A percentile compares a stretch with the other conserved stretches of the same genome.
Conservation (phyloP, 805 yeast genomes). For the Metschnikowia bowlesiae region DNA sequence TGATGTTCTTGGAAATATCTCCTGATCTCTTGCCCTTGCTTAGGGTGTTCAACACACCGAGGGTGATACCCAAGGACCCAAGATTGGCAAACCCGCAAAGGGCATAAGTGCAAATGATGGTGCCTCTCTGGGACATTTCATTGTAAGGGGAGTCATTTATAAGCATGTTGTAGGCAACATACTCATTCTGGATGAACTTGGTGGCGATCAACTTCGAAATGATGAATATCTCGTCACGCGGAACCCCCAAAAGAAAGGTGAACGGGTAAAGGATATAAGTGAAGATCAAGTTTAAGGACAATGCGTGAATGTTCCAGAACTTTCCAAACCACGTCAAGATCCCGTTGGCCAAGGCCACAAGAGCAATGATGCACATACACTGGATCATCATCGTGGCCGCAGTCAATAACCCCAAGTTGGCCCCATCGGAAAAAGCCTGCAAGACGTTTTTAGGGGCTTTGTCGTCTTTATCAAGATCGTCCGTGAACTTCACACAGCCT, state of each 20-base stretch:
- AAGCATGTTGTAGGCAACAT: slow-evolving; percentile 47
- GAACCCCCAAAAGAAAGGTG: slow-evolving; percentile 51
- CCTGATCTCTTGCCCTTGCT: slow-evolving; percentile 47
- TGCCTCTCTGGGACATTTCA: slow-evolving; percentile 46
- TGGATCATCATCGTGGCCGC: slow-evolving; percentile 56
- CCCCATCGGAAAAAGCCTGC: slow-evolving; percentile 57
- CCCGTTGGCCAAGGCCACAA: slow-evolving; percentile 53
- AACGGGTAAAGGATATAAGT: slow-evolving; percentile 59
- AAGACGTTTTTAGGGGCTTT: slow-evolving; percentile 45
- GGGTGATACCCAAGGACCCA: slow-evolving; percentile 57
- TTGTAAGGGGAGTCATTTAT: slow-evolving; percentile 41
- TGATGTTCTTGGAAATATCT: slow-evolving; percentile 43
- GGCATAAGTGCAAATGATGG: slow-evolving; percentile 55
- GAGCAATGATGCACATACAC: slow-evolving; percentile 56
- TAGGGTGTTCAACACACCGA: slow-evolving; percentile 55
- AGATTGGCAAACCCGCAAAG: slow-evolving; percentile 61
- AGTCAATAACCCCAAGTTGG: slow-evolving; percentile 51
- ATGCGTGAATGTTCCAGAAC: slow-evolving; percentile 53
- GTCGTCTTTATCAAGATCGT: slow-evolving; percentile 30
- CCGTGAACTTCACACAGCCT: slow-evolving; percentile 47
- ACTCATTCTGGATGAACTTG: slow-evolving; percentile 61
- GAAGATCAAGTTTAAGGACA: slow-evolving; percentile 52
- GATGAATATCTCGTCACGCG: slow-evolving; percentile 41
- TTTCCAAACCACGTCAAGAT: slow-evolving; percentile 57
- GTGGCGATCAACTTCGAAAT: slow-evolving; percentile 51